Evolutionary conservation across 768 basidiomycete genomes (phyloP).

Genomic region (Hemileccinum rubropunctum): DNA sequence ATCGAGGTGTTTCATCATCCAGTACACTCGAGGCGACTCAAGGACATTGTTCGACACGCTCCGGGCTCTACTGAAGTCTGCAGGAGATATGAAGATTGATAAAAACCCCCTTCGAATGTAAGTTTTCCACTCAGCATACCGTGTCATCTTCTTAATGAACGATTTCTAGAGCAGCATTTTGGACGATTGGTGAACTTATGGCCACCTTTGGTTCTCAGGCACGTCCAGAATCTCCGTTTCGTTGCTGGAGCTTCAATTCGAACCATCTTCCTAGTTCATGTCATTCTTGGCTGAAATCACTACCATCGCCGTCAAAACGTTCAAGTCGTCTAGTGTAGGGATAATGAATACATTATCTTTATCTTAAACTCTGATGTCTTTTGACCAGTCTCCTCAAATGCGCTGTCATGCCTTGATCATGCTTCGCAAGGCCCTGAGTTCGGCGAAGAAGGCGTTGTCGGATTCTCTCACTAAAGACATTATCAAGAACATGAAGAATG

Average conservation of each 20-base stretch:
- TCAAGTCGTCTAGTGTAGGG: slow-evolving; percentile 71
- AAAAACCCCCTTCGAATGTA: slow-evolving; percentile 68
- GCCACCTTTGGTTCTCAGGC: slow-evolving; percentile 80
- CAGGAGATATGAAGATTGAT: slow-evolving; percentile 69
- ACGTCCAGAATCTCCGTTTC: slow-evolving; percentile 23
- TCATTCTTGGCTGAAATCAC: slow-evolving; percentile 89
- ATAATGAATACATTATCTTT: not conserved
- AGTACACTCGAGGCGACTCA: slow-evolving; percentile 82
- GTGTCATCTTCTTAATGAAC: slow-evolving; percentile 2
- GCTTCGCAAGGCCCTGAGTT: slow-evolving; percentile 74
- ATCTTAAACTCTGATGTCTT: slow-evolving; percentile 5
- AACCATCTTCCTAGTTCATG: slow-evolving; percentile 67
- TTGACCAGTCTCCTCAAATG: slow-evolving; percentile 67
- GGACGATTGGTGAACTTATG: slow-evolving; percentile 90
- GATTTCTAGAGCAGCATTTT: slow-evolving; percentile 71
- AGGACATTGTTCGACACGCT: slow-evolving; percentile 85
- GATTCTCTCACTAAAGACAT: slow-evolving; percentile 80
- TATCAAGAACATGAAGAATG: slow-evolving; percentile 74
- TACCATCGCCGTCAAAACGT: slow-evolving; percentile 59
- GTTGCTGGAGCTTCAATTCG: not conserved
- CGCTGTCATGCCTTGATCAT: slow-evolving; percentile 78
- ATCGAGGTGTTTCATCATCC: slow-evolving; percentile 67
- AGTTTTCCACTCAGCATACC: slow-evolving; percentile 22
- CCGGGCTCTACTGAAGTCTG: slow-evolving; percentile 71
- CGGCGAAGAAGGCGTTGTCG: slow-evolving; percentile 80